phyloP scores from a whole-genome alignment of 331 rosid species.

The Acacia pycnantha region DNA sequence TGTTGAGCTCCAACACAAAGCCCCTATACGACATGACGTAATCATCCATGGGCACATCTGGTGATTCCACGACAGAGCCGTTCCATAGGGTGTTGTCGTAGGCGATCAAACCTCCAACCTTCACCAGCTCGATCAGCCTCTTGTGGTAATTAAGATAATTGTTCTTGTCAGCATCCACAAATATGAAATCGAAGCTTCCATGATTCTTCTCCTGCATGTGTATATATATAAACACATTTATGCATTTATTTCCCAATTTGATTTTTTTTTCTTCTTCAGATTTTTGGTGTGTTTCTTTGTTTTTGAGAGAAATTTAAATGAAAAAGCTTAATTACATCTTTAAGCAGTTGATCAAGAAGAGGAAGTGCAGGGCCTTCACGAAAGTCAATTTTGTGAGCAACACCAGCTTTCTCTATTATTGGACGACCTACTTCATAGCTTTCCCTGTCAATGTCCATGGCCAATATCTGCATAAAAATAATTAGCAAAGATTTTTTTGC shows the following conservation, averaged over 20 bases:
- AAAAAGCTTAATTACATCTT: neutral
- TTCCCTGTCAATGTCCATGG: neutral
- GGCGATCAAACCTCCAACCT: conserved; percentile 83
- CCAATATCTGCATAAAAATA: neutral
- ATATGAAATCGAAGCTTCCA: conserved; percentile 77
- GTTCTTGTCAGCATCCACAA: conserved; percentile 93
- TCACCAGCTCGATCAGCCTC: conserved; percentile 70
- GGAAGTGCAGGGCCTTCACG: neutral
- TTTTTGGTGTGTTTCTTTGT: neutral
- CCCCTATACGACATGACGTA: conserved; percentile 75
- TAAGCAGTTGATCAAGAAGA: neutral
- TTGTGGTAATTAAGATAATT: conserved; percentile 88
- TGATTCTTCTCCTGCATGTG: conserved; percentile 63
- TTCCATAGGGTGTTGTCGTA: conserved; percentile 95
- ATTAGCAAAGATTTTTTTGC: neutral
- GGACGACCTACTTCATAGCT: neutral
- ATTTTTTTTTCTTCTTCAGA: neutral
- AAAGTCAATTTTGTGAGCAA: neutral
- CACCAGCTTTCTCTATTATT: neutral
- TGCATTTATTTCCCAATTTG: neutral
- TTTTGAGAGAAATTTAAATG: neutral
- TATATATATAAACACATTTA: too few species aligned
- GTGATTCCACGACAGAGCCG: conserved; percentile 77
- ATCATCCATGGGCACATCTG: conserved; percentile 67
- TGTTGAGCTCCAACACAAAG: conserved; percentile 89